Percentiles rank a stretch among this genome's conserved stretches.
Evolutionary conservation across 2,329 filamentous ascomycete genomes (phyloP).

Genomic region (Phyllachora maydis): DNA sequence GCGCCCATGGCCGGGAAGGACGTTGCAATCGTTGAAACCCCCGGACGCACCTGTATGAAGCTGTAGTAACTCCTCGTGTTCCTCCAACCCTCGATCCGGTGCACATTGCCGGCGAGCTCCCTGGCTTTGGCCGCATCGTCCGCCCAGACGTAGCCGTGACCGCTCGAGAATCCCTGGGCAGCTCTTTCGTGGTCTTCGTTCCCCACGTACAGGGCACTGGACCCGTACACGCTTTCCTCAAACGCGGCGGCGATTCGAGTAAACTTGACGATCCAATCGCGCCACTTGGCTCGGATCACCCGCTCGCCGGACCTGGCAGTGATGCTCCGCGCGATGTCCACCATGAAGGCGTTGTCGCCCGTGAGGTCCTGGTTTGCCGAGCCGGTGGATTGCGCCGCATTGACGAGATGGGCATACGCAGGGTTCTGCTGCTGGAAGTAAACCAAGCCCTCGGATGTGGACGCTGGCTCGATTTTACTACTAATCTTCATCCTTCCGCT

Average conservation of each 20-base stretch:
- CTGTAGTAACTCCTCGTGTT: slow-evolving; percentile 91
- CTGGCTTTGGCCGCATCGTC: slow-evolving; percentile 63
- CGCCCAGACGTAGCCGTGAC: slow-evolving; percentile 90
- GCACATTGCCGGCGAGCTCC: slow-evolving; percentile 80
- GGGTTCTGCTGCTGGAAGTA: slow-evolving; percentile 75
- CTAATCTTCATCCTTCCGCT: slow-evolving; percentile 91
- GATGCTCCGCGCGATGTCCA: slow-evolving; percentile 66
- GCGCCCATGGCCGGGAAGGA: slow-evolving; percentile 9
- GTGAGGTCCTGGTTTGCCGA: slow-evolving; percentile 44
- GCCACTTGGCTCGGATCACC: slow-evolving; percentile 79
- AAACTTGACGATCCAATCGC: slow-evolving; percentile 87
- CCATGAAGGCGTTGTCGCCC: slow-evolving; percentile 78
- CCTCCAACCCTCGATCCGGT: slow-evolving; percentile 89
- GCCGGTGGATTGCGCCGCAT: slow-evolving; percentile 14
- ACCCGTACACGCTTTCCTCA: slow-evolving; percentile 88
- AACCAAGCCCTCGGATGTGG: slow-evolving; percentile 62
- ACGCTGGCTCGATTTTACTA: slow-evolving; percentile 61
- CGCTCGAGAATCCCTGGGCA: slow-evolving; percentile 32
- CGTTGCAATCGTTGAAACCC: background rate
- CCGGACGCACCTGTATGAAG: slow-evolving; percentile 54
- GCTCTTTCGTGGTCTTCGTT: slow-evolving; percentile 49
- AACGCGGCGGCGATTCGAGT: slow-evolving; percentile 83
- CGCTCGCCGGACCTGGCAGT: slow-evolving; percentile 72
- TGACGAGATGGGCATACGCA: slow-evolving; percentile 26
- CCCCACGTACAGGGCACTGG: slow-evolving; percentile 72